Conservation (phyloP, 192 early-diverging fungal genomes). For the Gonapodya prolifera region DNA sequence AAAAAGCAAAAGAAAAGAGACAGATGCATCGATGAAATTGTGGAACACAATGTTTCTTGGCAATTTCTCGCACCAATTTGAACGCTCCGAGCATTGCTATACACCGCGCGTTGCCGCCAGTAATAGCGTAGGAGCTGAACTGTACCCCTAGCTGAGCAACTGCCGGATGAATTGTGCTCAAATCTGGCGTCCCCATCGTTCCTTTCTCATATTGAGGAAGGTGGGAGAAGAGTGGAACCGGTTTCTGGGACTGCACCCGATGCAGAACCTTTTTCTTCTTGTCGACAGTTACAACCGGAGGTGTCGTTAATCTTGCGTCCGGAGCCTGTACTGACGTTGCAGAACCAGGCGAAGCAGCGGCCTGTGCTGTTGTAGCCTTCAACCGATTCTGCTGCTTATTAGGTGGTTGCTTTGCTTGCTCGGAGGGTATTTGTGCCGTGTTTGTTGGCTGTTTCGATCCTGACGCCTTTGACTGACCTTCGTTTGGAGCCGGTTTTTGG, state of each 20-base stretch:
- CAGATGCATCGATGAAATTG: neutral
- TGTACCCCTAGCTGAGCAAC: slow-evolving; percentile 76
- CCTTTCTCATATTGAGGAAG: slow-evolving; percentile 45
- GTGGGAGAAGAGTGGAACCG: slow-evolving; percentile 63
- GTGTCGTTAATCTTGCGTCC: no score
- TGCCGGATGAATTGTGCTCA: slow-evolving; percentile 61
- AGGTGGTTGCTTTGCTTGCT: neutral
- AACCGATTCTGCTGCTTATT: neutral
- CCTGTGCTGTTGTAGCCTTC: neutral
- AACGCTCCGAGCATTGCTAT: slow-evolving; percentile 81
- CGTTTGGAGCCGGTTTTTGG: no score
- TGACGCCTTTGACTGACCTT: neutral
- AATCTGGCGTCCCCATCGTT: slow-evolving; percentile 18
- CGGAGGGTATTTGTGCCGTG: neutral
- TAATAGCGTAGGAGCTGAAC: slow-evolving; percentile 72
- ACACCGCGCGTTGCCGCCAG: slow-evolving; percentile 82
- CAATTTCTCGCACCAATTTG: slow-evolving; percentile 13
- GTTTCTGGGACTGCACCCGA: slow-evolving; percentile 10
- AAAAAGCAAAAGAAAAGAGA: neutral
- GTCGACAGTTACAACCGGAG: no score
- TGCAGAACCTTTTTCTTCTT: neutral
- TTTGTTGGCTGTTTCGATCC: neutral
- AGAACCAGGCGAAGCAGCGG: neutral
- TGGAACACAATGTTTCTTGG: neutral
- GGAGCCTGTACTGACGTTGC: neutral